Percentiles rank a stretch among this genome's conserved stretches.
phyloP scores from a whole-genome alignment of 768 basidiomycete species.

The Lentinula aciculospora region DNA sequence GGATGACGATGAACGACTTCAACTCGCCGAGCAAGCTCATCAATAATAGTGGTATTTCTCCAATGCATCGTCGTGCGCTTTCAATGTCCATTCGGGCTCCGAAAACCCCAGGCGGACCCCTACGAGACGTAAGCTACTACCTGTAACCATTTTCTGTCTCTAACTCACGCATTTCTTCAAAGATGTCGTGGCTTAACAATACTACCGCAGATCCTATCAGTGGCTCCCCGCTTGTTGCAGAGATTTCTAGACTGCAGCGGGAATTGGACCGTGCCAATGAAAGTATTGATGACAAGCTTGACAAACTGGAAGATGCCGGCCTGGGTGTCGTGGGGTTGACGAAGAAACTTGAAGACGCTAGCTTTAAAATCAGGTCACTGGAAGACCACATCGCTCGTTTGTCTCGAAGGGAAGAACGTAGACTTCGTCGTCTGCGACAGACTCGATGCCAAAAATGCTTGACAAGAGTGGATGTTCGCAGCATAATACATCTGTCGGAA shows the following conservation, averaged over 20 bases:
- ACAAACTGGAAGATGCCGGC: conserved; percentile 78
- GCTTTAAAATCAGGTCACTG: conserved; percentile 44
- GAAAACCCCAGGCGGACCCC: conserved; percentile 72
- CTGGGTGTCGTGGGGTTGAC: conserved; percentile 68
- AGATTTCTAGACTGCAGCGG: conserved; percentile 67
- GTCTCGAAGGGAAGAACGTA: conserved; percentile 65
- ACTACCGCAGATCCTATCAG: conserved; percentile 47
- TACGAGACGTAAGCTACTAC: conserved; percentile 60
- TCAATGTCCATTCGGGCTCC: conserved; percentile 65
- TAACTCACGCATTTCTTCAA: neutral
- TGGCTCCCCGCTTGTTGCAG: conserved; percentile 57
- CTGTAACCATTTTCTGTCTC: neutral
- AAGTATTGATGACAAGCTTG: conserved; percentile 84
- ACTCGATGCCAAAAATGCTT: conserved; percentile 67
- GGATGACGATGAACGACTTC: conserved; percentile 44
- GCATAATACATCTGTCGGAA: conserved; percentile 30
- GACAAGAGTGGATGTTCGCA: conserved; percentile 50
- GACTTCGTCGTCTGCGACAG: conserved; percentile 50
- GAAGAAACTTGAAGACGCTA: conserved; percentile 67
- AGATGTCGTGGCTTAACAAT: conserved; percentile 73
- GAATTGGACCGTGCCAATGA: conserved; percentile 79
- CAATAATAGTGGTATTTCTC: conserved; percentile 63
- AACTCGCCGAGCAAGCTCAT: conserved; percentile 52
- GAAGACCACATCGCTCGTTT: conserved; percentile 69
- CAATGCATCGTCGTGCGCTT: conserved; percentile 68